Conservation (phyloP, 2,329 filamentous ascomycete genomes). For the Claviceps citrina region DNA sequence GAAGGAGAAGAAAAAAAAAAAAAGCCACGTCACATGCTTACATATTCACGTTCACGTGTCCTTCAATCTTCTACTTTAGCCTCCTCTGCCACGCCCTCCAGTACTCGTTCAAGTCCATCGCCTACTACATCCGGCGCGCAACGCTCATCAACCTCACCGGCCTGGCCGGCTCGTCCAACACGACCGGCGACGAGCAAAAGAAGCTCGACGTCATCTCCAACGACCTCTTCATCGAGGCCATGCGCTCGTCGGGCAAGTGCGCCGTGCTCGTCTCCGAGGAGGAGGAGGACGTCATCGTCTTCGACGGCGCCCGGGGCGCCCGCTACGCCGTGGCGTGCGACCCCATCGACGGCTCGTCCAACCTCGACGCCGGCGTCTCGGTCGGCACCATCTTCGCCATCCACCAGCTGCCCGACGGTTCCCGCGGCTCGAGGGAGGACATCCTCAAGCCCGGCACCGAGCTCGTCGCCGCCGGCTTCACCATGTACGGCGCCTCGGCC, state of each 20-base stretch:
- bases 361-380: conserved; percentile 92
- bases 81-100: conserved; percentile 94
- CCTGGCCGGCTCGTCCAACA: conserved; percentile 86
- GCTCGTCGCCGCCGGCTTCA: conserved; percentile 90
- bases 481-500: conserved; percentile 96
- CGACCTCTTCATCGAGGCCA: conserved; percentile 89
- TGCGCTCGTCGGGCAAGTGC: conserved; percentile 84
- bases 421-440: conserved; percentile 64
- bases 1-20: too few relatives aligned
- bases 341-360: conserved; percentile 94
- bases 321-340: conserved; percentile 94
- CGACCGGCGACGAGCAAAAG: conserved; percentile 95
- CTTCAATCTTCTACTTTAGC: conserved; percentile 34
- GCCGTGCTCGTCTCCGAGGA: conserved; percentile 93
- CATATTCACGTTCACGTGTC: not conserved
- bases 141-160: conserved; percentile 91
- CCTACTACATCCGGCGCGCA: conserved; percentile 95
- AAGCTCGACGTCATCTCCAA: conserved; percentile 99
- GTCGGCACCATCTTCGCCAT: conserved; percentile 95
- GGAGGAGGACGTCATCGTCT: conserved; percentile 83
- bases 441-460: conserved; percentile 81
- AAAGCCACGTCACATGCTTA: not conserved
- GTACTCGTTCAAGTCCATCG: conserved; percentile 99
- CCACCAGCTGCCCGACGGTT: conserved; percentile 71
- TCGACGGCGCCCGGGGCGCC: conserved; percentile 58